Evolutionary conservation across 345 rosid species (phyloP), one percentile per base, ranked within the genome.

Genomic region (Erucastrum elatum): DNA sequence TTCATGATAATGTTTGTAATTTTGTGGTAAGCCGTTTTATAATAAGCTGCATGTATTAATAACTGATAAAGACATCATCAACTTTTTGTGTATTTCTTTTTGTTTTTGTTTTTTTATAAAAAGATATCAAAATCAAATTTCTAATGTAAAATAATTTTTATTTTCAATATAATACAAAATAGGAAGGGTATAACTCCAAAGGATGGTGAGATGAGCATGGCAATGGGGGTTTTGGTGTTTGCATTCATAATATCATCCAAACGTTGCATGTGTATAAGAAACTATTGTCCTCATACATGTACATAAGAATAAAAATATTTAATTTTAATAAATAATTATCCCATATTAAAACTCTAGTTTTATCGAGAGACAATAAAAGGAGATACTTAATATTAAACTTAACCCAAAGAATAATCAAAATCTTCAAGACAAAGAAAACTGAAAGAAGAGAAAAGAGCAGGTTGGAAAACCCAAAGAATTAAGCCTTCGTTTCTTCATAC

Each of bases 371-470:
- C 35, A 77, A 31, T 16, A 49, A 72, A 72, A 62, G 37, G 21
- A 29, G 25, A 80, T 60, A 60, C 64, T 12, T 60, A 29, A 75
- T 17, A 70, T 33, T 64, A 75, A 64, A 44, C 58, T 41, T 21
- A 49, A 65, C 21, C 80, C 76, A 80, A 80, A 70, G 83, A 75
- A 80, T 75, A 30, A 70, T 3, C 1, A 75, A 56, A 80, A 80
- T 70, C 83, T 75, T 75, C 26, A 75, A 70, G 80, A 71, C 83
- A 75, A 75, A 80, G 83, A 65, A 80, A 80, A 66, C 72, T 25
- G 63, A 56, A 75, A 80, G 66, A 59, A 80, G 64, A 75, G 65
- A 30, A 49, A 68, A 80, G 82, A 55, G 67, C 72, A 80, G 70
- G 31, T 13, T 64, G 79, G 79, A 64, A 80, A 75, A 69, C 80